A percentile compares a stretch with the other conserved stretches of the same genome.
These are phyloP conservation scores for Ceratobasidium sp. DNA, from an alignment of 1,284 basidiomycete genomes.

Conservation along the genomic window DNA sequence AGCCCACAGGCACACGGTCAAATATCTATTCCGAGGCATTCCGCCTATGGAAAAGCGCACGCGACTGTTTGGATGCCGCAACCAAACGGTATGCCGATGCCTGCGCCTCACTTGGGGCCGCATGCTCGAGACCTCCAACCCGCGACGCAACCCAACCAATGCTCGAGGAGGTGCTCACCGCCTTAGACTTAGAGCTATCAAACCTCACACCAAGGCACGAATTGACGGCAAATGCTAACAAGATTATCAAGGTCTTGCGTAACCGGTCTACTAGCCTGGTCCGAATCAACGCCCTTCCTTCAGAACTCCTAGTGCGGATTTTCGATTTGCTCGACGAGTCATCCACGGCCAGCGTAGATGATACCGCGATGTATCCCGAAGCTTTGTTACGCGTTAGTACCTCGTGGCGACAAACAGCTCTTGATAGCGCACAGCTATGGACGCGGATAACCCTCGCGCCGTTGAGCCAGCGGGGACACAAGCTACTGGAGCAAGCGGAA, in stretches of 20 bases:
- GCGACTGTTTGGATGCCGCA: neutral
- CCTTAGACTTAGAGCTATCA: neutral
- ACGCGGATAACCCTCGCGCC: neutral
- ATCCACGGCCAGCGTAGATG: neutral
- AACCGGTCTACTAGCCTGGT: constrained; percentile 11
- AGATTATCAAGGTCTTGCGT: neutral
- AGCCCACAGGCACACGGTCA: too few relatives aligned
- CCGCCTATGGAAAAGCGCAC: neutral
- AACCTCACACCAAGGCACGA: neutral
- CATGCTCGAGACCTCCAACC: neutral
- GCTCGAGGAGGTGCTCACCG: neutral
- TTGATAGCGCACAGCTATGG: neutral
- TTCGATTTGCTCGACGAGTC: neutral
- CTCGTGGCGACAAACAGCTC: neutral
- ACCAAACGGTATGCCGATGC: neutral
- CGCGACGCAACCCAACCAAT: neutral
- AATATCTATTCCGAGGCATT: constrained; percentile 8
- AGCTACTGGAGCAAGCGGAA: neutral
- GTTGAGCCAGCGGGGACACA: neutral
- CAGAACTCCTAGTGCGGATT: neutral
- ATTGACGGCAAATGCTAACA: neutral
- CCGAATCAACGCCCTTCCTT: neutral
- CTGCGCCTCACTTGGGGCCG: neutral
- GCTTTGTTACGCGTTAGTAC: neutral
- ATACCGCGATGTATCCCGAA: neutral